Evolutionary conservation across 768 basidiomycete genomes (phyloP).

Genomic region (Collybiopsis luxurians): DNA sequence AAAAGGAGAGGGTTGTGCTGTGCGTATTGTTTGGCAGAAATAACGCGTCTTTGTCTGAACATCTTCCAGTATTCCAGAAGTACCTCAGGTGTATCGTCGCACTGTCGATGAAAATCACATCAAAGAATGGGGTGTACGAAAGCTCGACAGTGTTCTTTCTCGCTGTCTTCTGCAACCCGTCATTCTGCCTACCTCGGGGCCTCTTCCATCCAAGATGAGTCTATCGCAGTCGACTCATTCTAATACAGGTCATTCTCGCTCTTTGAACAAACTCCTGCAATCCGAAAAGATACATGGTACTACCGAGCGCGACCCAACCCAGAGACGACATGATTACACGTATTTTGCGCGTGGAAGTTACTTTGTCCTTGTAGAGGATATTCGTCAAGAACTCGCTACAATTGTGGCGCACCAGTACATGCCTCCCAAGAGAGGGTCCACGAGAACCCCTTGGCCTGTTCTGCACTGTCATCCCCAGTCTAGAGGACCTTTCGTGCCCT

Average conservation of each 20-base stretch:
- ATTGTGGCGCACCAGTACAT: constrained; percentile 83
- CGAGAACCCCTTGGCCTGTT: constrained; percentile 75
- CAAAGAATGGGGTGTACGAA: constrained; percentile 60
- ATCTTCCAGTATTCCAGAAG: neutral
- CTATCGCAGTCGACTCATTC: constrained; percentile 27
- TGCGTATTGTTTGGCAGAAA: constrained; percentile 25
- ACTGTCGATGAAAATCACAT: constrained; percentile 84
- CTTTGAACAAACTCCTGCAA: constrained; percentile 63
- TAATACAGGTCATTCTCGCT: constrained; percentile 35
- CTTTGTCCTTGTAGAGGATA: constrained; percentile 92
- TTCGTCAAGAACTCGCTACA: constrained; percentile 78
- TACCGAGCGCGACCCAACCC: constrained; percentile 88
- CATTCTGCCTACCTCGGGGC: constrained; percentile 19
- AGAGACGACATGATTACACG: constrained; percentile 81
- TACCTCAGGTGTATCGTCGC: neutral
- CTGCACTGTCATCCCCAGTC: constrained; percentile 75
- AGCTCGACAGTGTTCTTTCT: constrained; percentile 69
- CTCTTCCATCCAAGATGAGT: constrained; percentile 19
- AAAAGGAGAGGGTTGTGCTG: constrained; percentile 48
- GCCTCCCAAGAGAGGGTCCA: constrained; percentile 48
- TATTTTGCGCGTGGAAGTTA: constrained; percentile 78
- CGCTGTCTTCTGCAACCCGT: constrained; percentile 51
- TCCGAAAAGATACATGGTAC: constrained; percentile 86
- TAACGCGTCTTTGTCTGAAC: neutral
- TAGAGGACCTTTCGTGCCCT: constrained; percentile 72